A percentile compares a stretch with the other conserved stretches of the same genome.
Evolutionary conservation across 352 stramenopile genomes (phyloP).

Genomic region (Globisporangium nagaii): DNA sequence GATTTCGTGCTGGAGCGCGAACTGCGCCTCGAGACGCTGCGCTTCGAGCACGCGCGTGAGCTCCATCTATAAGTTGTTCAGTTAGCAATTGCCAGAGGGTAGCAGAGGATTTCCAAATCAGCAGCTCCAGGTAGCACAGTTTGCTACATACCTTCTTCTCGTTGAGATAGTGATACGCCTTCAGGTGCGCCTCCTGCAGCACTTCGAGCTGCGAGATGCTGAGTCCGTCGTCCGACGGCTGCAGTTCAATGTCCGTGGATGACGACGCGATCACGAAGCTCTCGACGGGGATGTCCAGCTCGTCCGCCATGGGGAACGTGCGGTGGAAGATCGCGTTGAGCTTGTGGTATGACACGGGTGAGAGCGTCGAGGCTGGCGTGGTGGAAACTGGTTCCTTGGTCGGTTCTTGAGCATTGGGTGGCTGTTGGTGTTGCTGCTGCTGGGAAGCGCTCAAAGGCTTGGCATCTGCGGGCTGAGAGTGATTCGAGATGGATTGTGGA

Average conservation of each 20-base stretch:
- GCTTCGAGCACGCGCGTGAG: conserved; percentile 68
- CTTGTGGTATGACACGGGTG: conserved; percentile 33
- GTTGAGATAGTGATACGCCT: conserved; percentile 76
- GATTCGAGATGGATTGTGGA: background rate
- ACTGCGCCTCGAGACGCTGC: conserved; percentile 62
- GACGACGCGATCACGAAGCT: conserved; percentile 71
- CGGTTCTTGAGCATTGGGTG: background rate
- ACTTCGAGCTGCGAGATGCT: conserved; percentile 83
- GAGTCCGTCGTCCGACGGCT: conserved; percentile 38
- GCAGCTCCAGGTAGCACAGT: background rate
- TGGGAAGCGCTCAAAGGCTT: background rate
- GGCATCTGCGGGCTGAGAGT: no score
- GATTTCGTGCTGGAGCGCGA: conserved; percentile 61
- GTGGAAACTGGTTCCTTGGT: background rate
- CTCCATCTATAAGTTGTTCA: conserved; percentile 41
- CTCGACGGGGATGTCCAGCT: conserved; percentile 71
- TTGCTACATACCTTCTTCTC: conserved; percentile 69
- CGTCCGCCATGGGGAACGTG: conserved; percentile 63
- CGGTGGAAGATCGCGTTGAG: conserved; percentile 53
- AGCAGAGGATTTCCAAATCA: background rate
- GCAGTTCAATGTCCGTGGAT: conserved; percentile 29
- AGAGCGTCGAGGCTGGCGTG: background rate
- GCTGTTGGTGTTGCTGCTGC: background rate
- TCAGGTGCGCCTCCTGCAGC: conserved; percentile 75
- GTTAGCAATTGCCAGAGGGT: background rate